Percentiles rank a stretch among this genome's conserved stretches.
These are phyloP conservation scores for Moesziomyces sp. DNA, from an alignment of 1,284 basidiomycete species.

Conservation along the genomic window DNA sequence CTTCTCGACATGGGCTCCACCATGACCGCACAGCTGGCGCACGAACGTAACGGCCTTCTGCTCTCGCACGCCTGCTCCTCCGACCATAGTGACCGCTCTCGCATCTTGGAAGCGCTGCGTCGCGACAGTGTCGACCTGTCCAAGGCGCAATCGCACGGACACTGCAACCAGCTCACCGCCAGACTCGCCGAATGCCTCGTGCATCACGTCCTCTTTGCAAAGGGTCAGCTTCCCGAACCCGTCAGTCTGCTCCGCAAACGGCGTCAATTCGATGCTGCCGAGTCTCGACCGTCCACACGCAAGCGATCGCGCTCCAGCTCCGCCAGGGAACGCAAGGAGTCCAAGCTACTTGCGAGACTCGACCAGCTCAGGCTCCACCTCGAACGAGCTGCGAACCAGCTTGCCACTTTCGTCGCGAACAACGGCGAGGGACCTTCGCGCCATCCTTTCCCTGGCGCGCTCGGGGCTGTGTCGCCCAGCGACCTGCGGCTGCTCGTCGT, in stretches of 20 bases:
- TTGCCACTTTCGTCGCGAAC: conserved; percentile 10
- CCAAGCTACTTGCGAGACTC: conserved; percentile 28
- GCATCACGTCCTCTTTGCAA: conserved; percentile 47
- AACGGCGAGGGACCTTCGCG: conserved; percentile 27
- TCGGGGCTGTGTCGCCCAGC: background rate
- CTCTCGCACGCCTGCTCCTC: conserved; percentile 7
- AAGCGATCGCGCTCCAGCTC: conserved; percentile 8
- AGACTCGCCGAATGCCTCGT: conserved; percentile 34
- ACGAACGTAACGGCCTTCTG: conserved; percentile 28
- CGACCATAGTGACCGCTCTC: conserved; percentile 2
- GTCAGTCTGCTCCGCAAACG: conserved; percentile 28
- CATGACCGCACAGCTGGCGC: conserved; percentile 25
- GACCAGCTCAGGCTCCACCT: conserved; percentile 20
- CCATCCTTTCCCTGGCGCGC: background rate
- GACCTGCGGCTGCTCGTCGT: conserved; percentile 31
- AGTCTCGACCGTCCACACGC: background rate
- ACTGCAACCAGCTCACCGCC: conserved; percentile 36
- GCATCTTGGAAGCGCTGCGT: conserved; percentile 11
- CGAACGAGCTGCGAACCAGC: conserved; percentile 14
- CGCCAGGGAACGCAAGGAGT: conserved; percentile 7
- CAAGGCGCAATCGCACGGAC: conserved; percentile 42
- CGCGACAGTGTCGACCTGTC: conserved; percentile 8
- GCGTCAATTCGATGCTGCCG: background rate
- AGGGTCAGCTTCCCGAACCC: conserved; percentile 46
- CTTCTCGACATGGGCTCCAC: conserved; percentile 31